Evolutionary conservation across 176 grass and related monocot genomes (phyloP), one percentile per base, ranked within the genome.

Genomic region (Aegilops sharonensis): DNA sequence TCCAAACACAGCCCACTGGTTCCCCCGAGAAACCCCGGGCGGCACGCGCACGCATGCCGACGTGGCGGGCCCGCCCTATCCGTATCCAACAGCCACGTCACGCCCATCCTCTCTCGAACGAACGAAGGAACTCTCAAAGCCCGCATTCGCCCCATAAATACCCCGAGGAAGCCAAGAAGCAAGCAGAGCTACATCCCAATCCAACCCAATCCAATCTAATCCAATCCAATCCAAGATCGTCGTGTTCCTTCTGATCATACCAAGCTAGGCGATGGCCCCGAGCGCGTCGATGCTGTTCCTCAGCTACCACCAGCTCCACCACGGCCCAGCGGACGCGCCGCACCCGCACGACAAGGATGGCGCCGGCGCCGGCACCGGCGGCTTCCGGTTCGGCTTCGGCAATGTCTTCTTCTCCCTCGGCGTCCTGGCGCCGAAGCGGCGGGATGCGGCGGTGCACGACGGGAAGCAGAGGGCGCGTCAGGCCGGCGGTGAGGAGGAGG

Each of bases 231-330:
- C 37, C 11, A 75, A 30, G 3, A 50, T 15, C 43, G 42, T 50
- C 13, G 72, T 50, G 24, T 0, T 59, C 72, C 0, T 75, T 1
- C 43, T 29, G 42, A 30, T 27, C 27, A 13, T 66, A 42, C 0
- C 21, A 0, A 43, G 35, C 34, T 18, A 60, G 32, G 70, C 67
- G 6, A 97, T 97, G 94, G 90, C 94, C 25, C 94, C 94, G 11
- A 94, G 87, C 11, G 94, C 94, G 45, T 93, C 88, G 36, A 97
- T 94, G 83, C 88, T 97, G 64, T 97, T 97, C 83, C 86, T 97
- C 1, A 94, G 94, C 85, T 97, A 94, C 88, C 88, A 91, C 86
- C 90, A 91, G 82, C 87, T 81, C 39, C 90, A 81, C 71, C 88
- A 81, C 84, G 81, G 78, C 14, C 25, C 77, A 3, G 13, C 79